Base-by-base conservation (phyloP, 164 flowering plant species). In the Stephania japonica region DNA sequence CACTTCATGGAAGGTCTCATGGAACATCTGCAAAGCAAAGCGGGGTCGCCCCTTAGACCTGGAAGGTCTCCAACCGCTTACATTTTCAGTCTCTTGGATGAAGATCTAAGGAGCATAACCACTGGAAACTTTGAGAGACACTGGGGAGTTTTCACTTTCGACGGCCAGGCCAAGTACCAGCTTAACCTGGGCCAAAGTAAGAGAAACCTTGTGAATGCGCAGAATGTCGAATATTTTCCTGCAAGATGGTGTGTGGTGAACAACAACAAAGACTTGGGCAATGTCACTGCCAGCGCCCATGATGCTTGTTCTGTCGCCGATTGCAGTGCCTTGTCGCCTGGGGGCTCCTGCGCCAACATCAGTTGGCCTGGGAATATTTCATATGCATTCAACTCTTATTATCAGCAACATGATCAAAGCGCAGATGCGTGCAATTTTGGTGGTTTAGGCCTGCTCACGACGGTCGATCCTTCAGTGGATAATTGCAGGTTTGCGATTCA, bases 81-180 rank as follows among this genome's bases (percentile, higher is more conserved):
- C 72, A 81, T 93, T 50, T 83, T 81, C 26, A 86, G 89, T 82
- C 86, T 91, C 16, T 74, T 93, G 62, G 98, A 93, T 64, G 98
- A 93, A 81, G 93, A 91, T 78, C 83, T 82, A 68, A 82, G 91
- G 80, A 85, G 84, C 81, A 82, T 83, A 68, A 66, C 73, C 21
- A 23, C 79, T 14, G 97, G 97, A 69, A 81, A 81, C 73, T 93
- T 83, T 76, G 94, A 93, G 76, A 84, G 94, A 73, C 97, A 90
- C 73, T 93, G 94, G 96, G 97, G 98, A 9, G 62, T 93, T 4
- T 93, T 91, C 81, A 91, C 98, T 18, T 93, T 91, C 72, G 98
- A 93, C 69, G 98, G 98, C 26, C 98, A 90, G 70, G 91, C 97
- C 56, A 93, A 93, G 80, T 93, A 93, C 84, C 81, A 74, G 7